Conservation (phyloP, 371 early-diverging fungal species). For the Dichotomocladium elegans region DNA sequence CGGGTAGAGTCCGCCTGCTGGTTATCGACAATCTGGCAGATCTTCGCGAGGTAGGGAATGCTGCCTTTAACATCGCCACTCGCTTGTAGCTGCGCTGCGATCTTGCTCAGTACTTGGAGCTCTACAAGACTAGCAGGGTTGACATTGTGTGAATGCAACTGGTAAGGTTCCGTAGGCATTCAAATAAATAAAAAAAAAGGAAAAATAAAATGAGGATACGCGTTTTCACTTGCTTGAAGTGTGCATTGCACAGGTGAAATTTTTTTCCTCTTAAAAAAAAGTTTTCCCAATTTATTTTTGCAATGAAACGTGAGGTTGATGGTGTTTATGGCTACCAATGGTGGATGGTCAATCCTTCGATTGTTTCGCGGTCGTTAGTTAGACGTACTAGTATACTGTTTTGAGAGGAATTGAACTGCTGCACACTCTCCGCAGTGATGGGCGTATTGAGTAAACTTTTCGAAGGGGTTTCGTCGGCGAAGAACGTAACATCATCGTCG, state of each 20-base stretch:
- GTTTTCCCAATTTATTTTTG: not conserved
- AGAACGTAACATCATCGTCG: too few species aligned
- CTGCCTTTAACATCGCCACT: conserved; percentile 21
- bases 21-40: conserved; percentile 38
- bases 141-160: conserved; percentile 5
- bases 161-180: conserved; percentile 4
- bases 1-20: conserved; percentile 10
- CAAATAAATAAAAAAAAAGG: too few species aligned
- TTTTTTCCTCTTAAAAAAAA: not conserved
- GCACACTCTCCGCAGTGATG: conserved; percentile 10
- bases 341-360: conserved; percentile 12
- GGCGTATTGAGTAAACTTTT: too few species aligned
- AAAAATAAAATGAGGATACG: too few species aligned
- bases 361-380: conserved; percentile 17
- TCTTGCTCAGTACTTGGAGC: conserved; percentile 23
- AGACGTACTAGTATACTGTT: conserved; percentile 7
- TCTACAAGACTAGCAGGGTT: conserved; percentile 27
- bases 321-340: conserved; percentile 9
- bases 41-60: conserved; percentile 42
- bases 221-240: too few species aligned
- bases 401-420: conserved; percentile 11
- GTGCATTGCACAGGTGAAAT: too few species aligned
- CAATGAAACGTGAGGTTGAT: not conserved
- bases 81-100: conserved; percentile 15
- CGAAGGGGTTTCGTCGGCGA: too few species aligned